Conservation (phyloP, 441 rosid genomes). For the Arabidopsis lyrata region DNA sequence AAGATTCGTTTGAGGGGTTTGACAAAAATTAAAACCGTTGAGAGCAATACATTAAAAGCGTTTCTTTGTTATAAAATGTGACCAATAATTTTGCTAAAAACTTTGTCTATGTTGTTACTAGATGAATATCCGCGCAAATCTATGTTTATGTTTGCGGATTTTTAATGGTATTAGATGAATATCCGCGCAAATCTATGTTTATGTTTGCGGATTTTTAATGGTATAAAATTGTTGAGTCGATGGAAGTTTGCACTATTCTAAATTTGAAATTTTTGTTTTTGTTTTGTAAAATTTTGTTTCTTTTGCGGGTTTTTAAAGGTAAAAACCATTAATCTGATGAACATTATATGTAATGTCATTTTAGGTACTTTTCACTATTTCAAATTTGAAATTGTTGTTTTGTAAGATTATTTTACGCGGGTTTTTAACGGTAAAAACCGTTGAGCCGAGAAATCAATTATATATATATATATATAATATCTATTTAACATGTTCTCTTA, state of each 20-base stretch:
- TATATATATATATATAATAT: background rate
- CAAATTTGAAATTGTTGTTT: background rate
- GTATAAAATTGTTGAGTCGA: too few relatives aligned
- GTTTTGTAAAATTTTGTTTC: background rate
- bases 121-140: background rate
- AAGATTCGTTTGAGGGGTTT: background rate
- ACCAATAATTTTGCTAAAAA: too few relatives aligned
- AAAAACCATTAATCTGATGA: background rate
- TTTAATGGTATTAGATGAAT: too few relatives aligned
- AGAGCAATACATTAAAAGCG: background rate
- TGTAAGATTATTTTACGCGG: rapidly evolving
- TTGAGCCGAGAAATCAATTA: background rate
- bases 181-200: background rate
- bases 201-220: too few relatives aligned
- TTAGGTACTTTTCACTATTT: background rate
- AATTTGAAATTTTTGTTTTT: background rate
- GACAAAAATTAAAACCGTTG: background rate
- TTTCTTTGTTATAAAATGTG: background rate
- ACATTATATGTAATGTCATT: background rate
- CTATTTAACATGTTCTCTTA: background rate
- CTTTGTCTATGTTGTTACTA: background rate
- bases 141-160: too few relatives aligned
- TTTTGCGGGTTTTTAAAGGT: background rate
- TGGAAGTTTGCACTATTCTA: background rate
- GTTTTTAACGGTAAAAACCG: background rate